These are phyloP conservation scores for Bipolaris gigantea DNA, from an alignment of 2,329 filamentous ascomycete species.

Conservation along the genomic window DNA sequence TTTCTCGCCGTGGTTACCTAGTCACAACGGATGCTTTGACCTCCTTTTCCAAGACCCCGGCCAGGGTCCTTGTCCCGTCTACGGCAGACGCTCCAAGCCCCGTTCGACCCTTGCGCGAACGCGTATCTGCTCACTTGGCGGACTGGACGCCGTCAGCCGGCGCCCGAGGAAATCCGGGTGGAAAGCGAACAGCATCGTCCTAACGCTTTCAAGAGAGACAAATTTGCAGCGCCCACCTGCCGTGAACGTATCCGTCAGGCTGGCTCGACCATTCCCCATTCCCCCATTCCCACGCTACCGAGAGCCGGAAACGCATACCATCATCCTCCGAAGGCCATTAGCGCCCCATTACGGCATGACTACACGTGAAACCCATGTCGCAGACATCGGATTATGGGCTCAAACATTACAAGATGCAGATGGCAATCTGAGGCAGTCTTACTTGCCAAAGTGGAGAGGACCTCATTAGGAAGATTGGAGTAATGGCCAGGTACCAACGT, in stretches of 20 bases:
- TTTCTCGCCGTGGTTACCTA: neutral
- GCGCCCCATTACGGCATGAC: neutral
- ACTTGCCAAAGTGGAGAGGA: neutral
- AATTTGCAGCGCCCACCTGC: neutral
- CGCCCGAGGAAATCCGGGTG: neutral
- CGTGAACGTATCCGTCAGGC: neutral
- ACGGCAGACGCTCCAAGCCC: neutral
- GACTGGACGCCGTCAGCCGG: neutral
- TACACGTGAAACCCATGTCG: neutral
- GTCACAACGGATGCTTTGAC: neutral
- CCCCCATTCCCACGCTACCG: neutral
- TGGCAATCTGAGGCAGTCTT: neutral
- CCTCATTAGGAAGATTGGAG: neutral
- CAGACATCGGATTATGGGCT: too few species aligned
- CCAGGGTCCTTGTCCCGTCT: neutral
- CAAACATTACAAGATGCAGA: neutral
- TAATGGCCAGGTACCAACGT: neutral
- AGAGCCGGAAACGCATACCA: neutral
- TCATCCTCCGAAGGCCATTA: neutral
- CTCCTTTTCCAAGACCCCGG: neutral
- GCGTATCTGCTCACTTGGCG: neutral
- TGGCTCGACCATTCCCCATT: neutral
- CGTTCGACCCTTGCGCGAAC: neutral
- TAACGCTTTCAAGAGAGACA: neutral
- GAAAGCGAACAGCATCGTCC: neutral